Evolutionary conservation across 1,139 yeast genomes (phyloP), one percentile per base, ranked within the genome.

Genomic region (Magnusiomyces sp.): DNA sequence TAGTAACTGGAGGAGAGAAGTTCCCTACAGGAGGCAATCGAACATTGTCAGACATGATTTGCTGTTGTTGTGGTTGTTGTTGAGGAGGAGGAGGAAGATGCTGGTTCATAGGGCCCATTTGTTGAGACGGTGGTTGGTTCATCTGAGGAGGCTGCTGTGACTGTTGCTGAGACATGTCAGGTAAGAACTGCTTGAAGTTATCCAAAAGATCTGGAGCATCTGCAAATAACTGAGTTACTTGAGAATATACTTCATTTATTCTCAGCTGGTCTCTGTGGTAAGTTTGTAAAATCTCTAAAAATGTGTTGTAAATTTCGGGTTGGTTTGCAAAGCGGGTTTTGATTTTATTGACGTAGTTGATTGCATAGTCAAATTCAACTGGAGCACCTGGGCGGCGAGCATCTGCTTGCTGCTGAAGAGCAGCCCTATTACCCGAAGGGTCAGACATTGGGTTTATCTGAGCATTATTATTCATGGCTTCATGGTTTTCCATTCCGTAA

Each of bases 191-290:
- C 66, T 90, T 89, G 69, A 92, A 92, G 64, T 94, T 98, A 59
- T 88, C 95, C 57, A 92, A 71, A 56, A 92, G 75, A 65, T 92
- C 98, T 1, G 97, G 98, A 5, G 97, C 95, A 60, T 87, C 87
- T 52, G 88, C 83, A 71, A 92, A 92, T 50, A 92, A 73, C 27
- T 81, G 76, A 1, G 97, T 87, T 1, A 92, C 97, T 64, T 92
- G 97, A 52, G 88, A 83, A 62, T 92, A 92, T 9, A 92, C 97
- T 62, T 92, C 97, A 49, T 88, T 83, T 53, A 92, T 92, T 43
- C 97, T 95, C 61, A 89, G 84, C 63, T 89, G 95, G 62, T 92
- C 98, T 54, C 95, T 79, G 71, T 92, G 97, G 65, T 92, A 92
- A 39, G 97, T 90, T 66, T 92, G 98, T 60, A 92, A 73, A 50